These are phyloP conservation scores for Geopyxis carbonaria DNA, from an alignment of 495 filamentous ascomycete species.

Conservation along the genomic window DNA sequence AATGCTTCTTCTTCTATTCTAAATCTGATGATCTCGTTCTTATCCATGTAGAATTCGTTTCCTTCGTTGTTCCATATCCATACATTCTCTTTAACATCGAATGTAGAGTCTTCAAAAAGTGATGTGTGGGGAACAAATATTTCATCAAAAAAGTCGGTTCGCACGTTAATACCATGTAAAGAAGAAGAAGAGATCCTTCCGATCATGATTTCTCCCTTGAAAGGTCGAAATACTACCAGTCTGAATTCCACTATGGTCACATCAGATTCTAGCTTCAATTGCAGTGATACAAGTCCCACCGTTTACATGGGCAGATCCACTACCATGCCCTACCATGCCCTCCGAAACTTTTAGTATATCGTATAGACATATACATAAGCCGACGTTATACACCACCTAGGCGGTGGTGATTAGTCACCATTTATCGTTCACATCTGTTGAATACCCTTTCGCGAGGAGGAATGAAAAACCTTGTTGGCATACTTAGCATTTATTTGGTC, in stretches of 20 bases:
- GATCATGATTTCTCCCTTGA: constrained; percentile 74
- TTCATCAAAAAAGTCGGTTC: constrained; percentile 78
- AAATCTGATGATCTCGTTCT: constrained; percentile 71
- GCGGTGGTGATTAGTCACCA: constrained; percentile 78
- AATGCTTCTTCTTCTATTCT: constrained; percentile 70
- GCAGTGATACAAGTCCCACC: constrained; percentile 32
- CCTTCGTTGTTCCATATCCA: constrained; percentile 71
- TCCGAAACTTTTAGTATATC: constrained; percentile 75
- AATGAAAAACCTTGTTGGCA: constrained; percentile 54
- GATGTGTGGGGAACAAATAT: constrained; percentile 57
- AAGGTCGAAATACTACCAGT: constrained; percentile 83
- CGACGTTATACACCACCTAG: constrained; percentile 58
- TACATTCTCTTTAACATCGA: constrained; percentile 51
- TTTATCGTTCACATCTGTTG: constrained; percentile 40
- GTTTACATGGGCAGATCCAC: constrained; percentile 79
- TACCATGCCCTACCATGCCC: constrained; percentile 79
- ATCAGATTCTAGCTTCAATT: constrained; percentile 6
- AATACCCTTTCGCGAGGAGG: constrained; percentile 30
- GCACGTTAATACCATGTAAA: constrained; percentile 63
- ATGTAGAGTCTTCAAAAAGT: constrained; percentile 53
- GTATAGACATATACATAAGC: constrained; percentile 80
- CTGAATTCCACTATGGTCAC: constrained; percentile 60
- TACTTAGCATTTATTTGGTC: constrained; percentile 94
- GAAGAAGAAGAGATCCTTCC: constrained; percentile 61
- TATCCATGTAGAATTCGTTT: constrained; percentile 64